These are phyloP conservation scores for Pterocarpus santalinus DNA, from an alignment of 306 rosid species.

Conservation along the genomic window DNA sequence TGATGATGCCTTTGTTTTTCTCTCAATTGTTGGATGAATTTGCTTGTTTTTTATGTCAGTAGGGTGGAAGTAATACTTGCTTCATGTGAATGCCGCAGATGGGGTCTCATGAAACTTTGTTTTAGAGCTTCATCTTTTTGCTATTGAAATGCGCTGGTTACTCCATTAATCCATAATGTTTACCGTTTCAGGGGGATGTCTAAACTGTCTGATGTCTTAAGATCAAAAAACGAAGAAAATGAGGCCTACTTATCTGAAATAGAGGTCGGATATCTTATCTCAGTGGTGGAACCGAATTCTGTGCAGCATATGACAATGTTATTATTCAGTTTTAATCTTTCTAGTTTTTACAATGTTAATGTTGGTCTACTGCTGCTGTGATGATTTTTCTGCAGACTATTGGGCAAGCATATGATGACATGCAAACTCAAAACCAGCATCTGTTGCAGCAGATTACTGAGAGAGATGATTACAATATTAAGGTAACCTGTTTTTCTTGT, in stretches of 20 bases:
- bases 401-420: slow-evolving; percentile 97
- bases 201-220: slow-evolving; percentile 66
- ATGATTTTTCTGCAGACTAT: slow-evolving; percentile 70
- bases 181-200: slow-evolving; percentile 67
- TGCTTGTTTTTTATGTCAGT: slow-evolving; percentile 1
- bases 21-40: slow-evolving; percentile 11
- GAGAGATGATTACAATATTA: slow-evolving; percentile 96
- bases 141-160: slow-evolving; percentile 13
- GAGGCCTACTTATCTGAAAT: slow-evolving; percentile 96
- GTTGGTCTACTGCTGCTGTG: slow-evolving; percentile 33
- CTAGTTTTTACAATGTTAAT: slow-evolving; percentile 22
- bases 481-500: slow-evolving; percentile 60
- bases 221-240: slow-evolving; percentile 86
- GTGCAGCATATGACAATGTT: slow-evolving; percentile 13
- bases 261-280: slow-evolving; percentile 69
- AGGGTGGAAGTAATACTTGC: not conserved
- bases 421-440: slow-evolving; percentile 99
- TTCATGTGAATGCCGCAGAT: slow-evolving; percentile 32
- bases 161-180: slow-evolving; percentile 28
- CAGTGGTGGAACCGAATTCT: slow-evolving; percentile 37
- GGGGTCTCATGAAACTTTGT: slow-evolving; percentile 5
- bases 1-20: slow-evolving; percentile 2
- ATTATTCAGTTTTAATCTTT: slow-evolving; percentile 13
- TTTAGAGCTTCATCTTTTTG: slow-evolving; percentile 10
- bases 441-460: slow-evolving; percentile 95